Evolutionary conservation across 768 basidiomycete species (phyloP).

Genomic region (Termitomyces sp.): DNA sequence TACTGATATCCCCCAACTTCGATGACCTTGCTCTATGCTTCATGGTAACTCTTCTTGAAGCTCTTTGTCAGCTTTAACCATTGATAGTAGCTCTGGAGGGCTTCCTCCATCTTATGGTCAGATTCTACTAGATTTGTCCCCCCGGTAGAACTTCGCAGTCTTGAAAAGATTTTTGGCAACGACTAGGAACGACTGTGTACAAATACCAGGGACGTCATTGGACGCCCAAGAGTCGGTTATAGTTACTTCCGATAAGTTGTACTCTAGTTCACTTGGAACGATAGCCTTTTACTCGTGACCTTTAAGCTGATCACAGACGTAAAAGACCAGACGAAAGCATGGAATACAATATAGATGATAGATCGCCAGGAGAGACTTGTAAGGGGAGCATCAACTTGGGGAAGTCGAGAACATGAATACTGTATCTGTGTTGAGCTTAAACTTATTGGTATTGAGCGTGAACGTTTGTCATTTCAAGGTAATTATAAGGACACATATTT

Average conservation of each 20-base stretch:
- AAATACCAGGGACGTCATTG: not conserved
- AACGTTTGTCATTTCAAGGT: too few relatives aligned
- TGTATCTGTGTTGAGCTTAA: too few relatives aligned
- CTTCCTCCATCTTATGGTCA: not conserved
- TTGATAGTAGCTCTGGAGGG: not conserved
- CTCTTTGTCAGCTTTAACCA: not conserved
- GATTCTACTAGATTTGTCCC: not conserved
- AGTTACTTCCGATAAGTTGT: not conserved
- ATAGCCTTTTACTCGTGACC: not conserved
- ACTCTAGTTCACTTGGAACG: conserved; percentile 1
- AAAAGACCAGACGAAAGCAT: conserved; percentile 8
- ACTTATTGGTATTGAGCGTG: too few relatives aligned
- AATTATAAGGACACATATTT: too few relatives aligned
- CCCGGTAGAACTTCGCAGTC: not conserved
- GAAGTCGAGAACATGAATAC: conserved; percentile 3
- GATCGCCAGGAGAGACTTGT: not conserved
- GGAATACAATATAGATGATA: not conserved
- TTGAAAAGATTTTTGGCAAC: not conserved
- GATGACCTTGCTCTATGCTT: not conserved
- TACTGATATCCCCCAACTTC: too few relatives aligned
- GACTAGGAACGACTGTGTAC: conserved; percentile 2
- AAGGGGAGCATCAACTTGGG: not conserved
- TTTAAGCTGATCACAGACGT: not conserved
- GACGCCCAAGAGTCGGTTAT: conserved; percentile 3
- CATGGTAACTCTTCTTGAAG: conserved; percentile 1